Conservation (phyloP, 345 rosid genomes). For the Toxicodendron radicans region DNA sequence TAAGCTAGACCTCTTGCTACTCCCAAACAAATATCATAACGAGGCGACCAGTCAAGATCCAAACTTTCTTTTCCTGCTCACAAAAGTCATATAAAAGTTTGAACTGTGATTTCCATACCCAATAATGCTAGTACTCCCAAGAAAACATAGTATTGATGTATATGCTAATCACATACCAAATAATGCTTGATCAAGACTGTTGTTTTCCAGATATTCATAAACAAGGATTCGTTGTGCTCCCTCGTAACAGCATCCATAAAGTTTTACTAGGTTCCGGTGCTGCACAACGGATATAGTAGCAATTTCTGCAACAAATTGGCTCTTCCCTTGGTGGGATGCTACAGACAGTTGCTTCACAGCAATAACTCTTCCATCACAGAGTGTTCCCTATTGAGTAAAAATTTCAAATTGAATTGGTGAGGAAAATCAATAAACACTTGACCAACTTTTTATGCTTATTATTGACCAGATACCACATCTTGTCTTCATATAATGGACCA, state of each 20-base stretch:
- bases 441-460: no score
- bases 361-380: slow-evolving; percentile 6
- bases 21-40: no score
- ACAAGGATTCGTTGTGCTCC: slow-evolving; percentile 47
- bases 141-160: not conserved
- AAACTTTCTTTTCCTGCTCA: no score
- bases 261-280: slow-evolving; percentile 59
- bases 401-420: not conserved
- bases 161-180: slow-evolving; percentile 27
- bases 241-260: slow-evolving; percentile 52
- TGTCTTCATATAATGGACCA: no score
- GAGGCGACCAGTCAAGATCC: no score
- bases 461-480: no score
- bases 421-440: not conserved
- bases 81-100: not conserved
- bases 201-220: slow-evolving; percentile 51
- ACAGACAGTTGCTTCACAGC: slow-evolving; percentile 19
- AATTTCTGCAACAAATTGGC: slow-evolving; percentile 25
- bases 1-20: no score
- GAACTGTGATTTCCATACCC: not conserved
- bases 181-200: slow-evolving; percentile 55
- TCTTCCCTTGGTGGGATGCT: slow-evolving; percentile 26
- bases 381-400: slow-evolving; percentile 10
- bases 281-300: slow-evolving; percentile 34
- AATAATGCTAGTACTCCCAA: not conserved